Evolutionary conservation across 129 eudicot species (phyloP), one percentile per base, ranked within the genome.

Genomic region (Lonicera japonica): DNA sequence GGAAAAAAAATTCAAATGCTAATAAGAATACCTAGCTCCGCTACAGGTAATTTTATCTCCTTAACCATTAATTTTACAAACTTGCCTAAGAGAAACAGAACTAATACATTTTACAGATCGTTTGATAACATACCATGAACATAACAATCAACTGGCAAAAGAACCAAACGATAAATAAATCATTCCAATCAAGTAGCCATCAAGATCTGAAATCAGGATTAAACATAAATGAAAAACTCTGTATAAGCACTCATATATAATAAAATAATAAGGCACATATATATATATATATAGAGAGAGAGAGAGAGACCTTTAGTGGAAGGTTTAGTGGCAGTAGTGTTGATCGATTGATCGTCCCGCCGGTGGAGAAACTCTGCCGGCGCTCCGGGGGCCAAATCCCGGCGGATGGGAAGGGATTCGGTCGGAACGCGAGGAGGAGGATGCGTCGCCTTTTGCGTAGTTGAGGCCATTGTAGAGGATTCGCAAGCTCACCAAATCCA

Each of bases 391-490:
- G 81, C 60, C n/a, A 6, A 29, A 2, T 70, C 75, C 38, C 65
- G 77, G 65, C 67, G 34, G 60, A 51, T 61, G 21, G 67, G 58
- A 20, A 59, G 40, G 19, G 75, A 59, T 38, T 66, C 57, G 41
- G 40, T 6, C 23, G 64, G 13, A 24, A 54, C 56, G 70, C 60
- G 24, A 52, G 70, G 0, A 55, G 70, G 74, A 80, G 73, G n/a
- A n/a, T n/a, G 70, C 95, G 97, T 68, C 97, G 95, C 40, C 83
- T 70, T 86, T 89, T 89, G 60, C 95, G 82, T 29, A 82, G 79
- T 69, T 89, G 95, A 20, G 97, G 95, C 96, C 97, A 89, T 89
- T 89, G 90, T 55, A 80, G 67, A 60, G 88, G 96, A 74, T 89
- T 89, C 21, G 81, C 89, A 64, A 89, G 81, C 81, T 82, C 83